These are phyloP conservation scores for Solanum corneliomulleri DNA, from an alignment of 257 asterid genomes.

Conservation along the genomic window DNA sequence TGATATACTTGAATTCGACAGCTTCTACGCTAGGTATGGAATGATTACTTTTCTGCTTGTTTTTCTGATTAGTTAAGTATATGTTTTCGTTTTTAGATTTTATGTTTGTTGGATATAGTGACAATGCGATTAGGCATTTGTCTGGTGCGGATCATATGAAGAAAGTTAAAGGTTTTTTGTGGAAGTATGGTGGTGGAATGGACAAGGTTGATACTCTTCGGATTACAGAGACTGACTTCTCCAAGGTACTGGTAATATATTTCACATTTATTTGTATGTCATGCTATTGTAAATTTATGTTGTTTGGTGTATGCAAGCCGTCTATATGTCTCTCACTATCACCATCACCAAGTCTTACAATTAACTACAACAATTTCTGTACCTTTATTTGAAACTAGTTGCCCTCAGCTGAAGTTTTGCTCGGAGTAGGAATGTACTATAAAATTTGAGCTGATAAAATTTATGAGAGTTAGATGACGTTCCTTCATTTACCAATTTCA, in stretches of 20 bases:
- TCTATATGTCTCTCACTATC: background rate
- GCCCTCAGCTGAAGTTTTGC: background rate
- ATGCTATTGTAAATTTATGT: background rate
- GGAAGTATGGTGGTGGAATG: constrained; percentile 75
- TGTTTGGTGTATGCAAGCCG: background rate
- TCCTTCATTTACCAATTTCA: background rate
- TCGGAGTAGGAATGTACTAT: background rate
- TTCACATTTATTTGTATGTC: background rate
- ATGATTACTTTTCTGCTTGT: background rate
- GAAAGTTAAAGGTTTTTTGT: constrained; percentile 62
- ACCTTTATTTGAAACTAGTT: background rate
- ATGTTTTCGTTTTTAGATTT: background rate
- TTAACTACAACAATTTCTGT: background rate
- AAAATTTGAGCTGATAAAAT: background rate
- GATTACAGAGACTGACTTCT: constrained; percentile 41
- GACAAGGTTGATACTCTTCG: constrained; percentile 46
- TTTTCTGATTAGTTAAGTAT: background rate
- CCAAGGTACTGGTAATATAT: constrained; percentile 33
- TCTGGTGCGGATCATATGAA: constrained; percentile 74
- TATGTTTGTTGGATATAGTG: constrained; percentile 33
- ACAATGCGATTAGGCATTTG: constrained; percentile 54
- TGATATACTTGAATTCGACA: constrained; percentile 45
- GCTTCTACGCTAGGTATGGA: constrained; percentile 53
- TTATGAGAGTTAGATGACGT: background rate
- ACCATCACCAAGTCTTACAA: background rate